Conservation (phyloP, 2,329 filamentous ascomycete genomes). For the Rosellinia necatrix region DNA sequence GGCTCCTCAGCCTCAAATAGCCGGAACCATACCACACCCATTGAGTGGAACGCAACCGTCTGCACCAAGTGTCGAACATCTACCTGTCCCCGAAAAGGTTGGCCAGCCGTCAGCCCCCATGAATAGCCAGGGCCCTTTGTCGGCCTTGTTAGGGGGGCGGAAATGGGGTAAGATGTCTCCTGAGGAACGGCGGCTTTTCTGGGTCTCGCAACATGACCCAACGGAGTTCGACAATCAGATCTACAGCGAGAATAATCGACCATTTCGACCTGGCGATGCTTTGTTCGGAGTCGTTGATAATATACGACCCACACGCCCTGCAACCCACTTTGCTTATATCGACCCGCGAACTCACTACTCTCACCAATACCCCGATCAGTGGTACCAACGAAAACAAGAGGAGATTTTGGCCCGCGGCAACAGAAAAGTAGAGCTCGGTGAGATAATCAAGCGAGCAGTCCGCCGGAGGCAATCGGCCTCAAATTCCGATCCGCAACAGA, state of each 20-base stretch:
- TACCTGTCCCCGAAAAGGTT: not conserved
- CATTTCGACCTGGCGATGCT: conserved; percentile 34
- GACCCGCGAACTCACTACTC: conserved; percentile 58
- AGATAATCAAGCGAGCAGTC: conserved; percentile 39
- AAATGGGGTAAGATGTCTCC: conserved; percentile 26
- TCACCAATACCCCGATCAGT: conserved; percentile 48
- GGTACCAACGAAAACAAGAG: conserved; percentile 52
- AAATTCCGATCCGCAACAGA: conserved; percentile 3
- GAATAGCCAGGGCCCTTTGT: conserved; percentile 2
- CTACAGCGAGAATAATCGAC: conserved; percentile 43
- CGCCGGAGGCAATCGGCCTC: conserved; percentile 44
- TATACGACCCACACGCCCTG: conserved; percentile 28
- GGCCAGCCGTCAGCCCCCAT: not conserved
- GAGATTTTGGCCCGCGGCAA: conserved; percentile 56
- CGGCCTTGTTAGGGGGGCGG: conserved; percentile 15
- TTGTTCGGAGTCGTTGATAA: conserved; percentile 29
- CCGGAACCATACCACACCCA: not conserved
- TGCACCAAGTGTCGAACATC: not conserved
- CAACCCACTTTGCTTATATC: conserved; percentile 49
- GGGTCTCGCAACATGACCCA: conserved; percentile 35
- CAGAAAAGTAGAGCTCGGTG: conserved; percentile 57
- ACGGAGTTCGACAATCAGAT: conserved; percentile 45
- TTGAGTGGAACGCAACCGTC: not conserved
- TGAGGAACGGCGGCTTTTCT: conserved; percentile 29
- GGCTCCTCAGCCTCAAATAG: not conserved